Conservation (phyloP, 768 basidiomycete genomes). For the Coprinopsis cinerea region DNA sequence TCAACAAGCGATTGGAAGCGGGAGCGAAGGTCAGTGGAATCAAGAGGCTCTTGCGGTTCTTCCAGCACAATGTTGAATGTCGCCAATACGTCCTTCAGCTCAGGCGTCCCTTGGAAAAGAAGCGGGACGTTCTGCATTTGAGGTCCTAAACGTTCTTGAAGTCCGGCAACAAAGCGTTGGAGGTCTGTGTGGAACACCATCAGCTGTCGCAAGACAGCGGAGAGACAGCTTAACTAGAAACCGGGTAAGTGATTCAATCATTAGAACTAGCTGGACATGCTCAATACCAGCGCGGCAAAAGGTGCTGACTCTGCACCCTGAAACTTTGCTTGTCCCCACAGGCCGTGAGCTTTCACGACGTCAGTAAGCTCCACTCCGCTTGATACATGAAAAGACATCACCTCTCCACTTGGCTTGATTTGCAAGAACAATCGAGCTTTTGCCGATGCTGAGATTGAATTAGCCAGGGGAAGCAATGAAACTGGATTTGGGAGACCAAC, state of each 20-base stretch:
- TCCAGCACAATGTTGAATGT: constrained; percentile 49
- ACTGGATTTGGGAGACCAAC: constrained; percentile 29
- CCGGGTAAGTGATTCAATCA: constrained; percentile 5
- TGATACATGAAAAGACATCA: constrained; percentile 19
- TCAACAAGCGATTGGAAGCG: constrained; percentile 68
- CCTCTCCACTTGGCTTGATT: constrained; percentile 72
- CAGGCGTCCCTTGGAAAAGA: constrained; percentile 65
- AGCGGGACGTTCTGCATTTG: constrained; percentile 65
- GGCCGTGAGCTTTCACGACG: constrained; percentile 44
- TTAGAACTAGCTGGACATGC: constrained; percentile 11
- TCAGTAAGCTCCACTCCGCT: neutral
- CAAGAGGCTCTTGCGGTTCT: constrained; percentile 46
- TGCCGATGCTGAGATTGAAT: constrained; percentile 48
- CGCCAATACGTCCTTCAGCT: constrained; percentile 56
- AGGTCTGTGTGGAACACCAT: constrained; percentile 71
- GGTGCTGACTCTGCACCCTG: constrained; percentile 60
- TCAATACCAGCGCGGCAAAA: constrained; percentile 61
- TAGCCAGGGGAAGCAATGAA: constrained; percentile 1
- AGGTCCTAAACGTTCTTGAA: constrained; percentile 59
- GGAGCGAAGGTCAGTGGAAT: constrained; percentile 57
- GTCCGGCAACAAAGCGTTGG: constrained; percentile 54
- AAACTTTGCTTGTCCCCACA: constrained; percentile 77
- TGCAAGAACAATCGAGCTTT: constrained; percentile 63
- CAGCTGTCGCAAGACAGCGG: constrained; percentile 65
- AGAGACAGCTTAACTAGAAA: constrained; percentile 55